A percentile compares a stretch with the other conserved stretches of the same genome.
phyloP scores from a whole-genome alignment of 345 rosid genomes.

The Eucalyptus pumila region DNA sequence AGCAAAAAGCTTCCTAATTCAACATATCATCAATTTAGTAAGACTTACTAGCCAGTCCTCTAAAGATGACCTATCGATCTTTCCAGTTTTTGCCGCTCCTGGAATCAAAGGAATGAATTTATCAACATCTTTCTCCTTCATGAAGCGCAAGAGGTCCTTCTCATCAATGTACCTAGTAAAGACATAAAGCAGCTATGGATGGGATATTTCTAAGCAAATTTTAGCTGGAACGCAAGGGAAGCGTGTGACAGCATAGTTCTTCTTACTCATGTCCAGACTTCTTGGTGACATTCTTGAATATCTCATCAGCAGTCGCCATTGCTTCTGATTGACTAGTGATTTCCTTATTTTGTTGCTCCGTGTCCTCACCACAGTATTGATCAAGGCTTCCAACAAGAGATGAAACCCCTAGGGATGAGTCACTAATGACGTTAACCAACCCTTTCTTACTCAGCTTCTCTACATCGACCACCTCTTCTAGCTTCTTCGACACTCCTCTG shows the following conservation, averaged over 20 bases:
- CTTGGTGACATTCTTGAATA: slow-evolving; percentile 52
- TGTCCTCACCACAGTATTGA: slow-evolving; percentile 13
- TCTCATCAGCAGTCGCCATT: slow-evolving; percentile 43
- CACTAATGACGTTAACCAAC: slow-evolving; percentile 31
- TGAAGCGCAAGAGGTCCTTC: slow-evolving; percentile 52
- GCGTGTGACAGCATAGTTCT: neutral
- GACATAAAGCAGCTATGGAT: neutral
- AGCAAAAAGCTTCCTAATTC: neutral
- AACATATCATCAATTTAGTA: neutral
- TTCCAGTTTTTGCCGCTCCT: slow-evolving; percentile 40
- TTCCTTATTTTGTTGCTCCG: slow-evolving; percentile 24
- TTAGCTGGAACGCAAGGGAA: neutral
- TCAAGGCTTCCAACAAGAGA: slow-evolving; percentile 22
- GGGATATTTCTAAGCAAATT: neutral
- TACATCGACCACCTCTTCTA: slow-evolving; percentile 46
- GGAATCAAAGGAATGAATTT: slow-evolving; percentile 34
- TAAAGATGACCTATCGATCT: slow-evolving; percentile 43
- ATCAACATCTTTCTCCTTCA: slow-evolving; percentile 48
- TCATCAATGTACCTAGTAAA: slow-evolving; percentile 43
- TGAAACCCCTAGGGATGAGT: slow-evolving; percentile 12
- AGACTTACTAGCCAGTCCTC: slow-evolving; percentile 49
- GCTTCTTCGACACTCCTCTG: slow-evolving; percentile 8
- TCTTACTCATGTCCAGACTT: slow-evolving; percentile 35
- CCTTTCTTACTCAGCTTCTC: slow-evolving; percentile 55
- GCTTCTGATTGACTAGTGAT: slow-evolving; percentile 66